These are phyloP conservation scores for Geotrichum australiense DNA, from an alignment of 1,139 yeast species.

Conservation along the genomic window DNA sequence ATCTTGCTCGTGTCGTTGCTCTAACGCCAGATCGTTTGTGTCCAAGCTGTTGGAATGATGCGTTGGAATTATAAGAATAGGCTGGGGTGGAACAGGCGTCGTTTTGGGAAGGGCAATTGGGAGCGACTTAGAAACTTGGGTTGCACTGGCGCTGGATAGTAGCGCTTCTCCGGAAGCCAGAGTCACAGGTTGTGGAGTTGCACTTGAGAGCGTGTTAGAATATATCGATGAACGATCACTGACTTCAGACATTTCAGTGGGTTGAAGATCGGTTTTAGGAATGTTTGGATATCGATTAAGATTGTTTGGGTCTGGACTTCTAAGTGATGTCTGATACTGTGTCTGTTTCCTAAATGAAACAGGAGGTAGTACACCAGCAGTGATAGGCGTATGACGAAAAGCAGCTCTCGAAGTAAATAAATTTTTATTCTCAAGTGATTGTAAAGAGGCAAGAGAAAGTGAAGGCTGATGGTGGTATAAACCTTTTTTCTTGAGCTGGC, in stretches of 20 bases:
- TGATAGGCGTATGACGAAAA: slow-evolving; percentile 1
- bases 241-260: too few species aligned
- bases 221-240: too few species aligned
- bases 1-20: slow-evolving; percentile 2
- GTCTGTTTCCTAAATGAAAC: slow-evolving; percentile 8
- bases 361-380: slow-evolving; percentile 10
- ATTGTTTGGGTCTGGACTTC: background rate
- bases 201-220: too few species aligned
- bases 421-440: slow-evolving; percentile 3
- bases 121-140: background rate
- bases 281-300: too few species aligned
- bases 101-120: slow-evolving; percentile 6
- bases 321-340: background rate
- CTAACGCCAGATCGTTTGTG: background rate
- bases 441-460: slow-evolving; percentile 4
- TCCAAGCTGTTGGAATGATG: background rate
- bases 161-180: background rate
- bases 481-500: too few species aligned
- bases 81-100: slow-evolving; percentile 5
- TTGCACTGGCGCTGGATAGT: background rate
- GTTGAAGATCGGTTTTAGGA: too few species aligned
- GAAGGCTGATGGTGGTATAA: slow-evolving; percentile 1
- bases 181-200: background rate
- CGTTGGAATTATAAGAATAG: background rate
- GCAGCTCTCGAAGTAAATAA: slow-evolving; percentile 4